A percentile compares a stretch with the other conserved stretches of the same genome.
phyloP scores from a whole-genome alignment of 108 stramenopile species.

The Asterionellopsis glacialis region DNA sequence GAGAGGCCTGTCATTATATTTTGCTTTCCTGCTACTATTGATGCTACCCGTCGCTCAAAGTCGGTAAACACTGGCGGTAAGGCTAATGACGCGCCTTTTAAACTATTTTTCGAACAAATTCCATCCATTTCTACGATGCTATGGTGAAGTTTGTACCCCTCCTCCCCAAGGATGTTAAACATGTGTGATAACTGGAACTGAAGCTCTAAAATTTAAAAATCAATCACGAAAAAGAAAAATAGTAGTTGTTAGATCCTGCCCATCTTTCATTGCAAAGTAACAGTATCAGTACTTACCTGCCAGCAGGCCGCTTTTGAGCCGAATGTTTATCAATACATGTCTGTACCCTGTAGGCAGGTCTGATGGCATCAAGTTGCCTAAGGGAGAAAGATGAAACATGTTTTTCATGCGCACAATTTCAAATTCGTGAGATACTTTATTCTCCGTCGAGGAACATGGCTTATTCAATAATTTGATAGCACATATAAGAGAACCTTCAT shows the following conservation, averaged over 20 bases:
- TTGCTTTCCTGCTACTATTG: no score
- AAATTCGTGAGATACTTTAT: conserved; percentile 2
- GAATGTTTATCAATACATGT: conserved; percentile 39
- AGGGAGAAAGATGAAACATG: conserved; percentile 23
- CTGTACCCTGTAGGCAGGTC: conserved; percentile 45
- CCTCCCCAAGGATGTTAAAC: conserved; percentile 23
- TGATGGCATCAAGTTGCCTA: conserved; percentile 9
- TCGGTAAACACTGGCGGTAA: no score
- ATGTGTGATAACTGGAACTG: conserved; percentile 45
- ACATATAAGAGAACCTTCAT: conserved; percentile 39
- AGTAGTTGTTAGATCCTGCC: neutral
- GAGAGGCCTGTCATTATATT: no score
- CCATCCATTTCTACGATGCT: conserved; percentile 21
- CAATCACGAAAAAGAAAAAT: neutral
- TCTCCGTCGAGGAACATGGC: neutral
- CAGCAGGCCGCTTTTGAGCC: conserved; percentile 25
- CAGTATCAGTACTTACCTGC: conserved; percentile 25
- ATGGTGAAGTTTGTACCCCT: conserved; percentile 34
- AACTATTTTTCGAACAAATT: neutral
- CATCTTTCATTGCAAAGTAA: no score
- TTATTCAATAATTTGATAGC: conserved; percentile 10
- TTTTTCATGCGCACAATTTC: conserved; percentile 47
- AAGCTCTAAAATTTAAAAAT: conserved; percentile 19
- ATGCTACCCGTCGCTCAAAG: no score
- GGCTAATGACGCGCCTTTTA: neutral